These are phyloP conservation scores for Colletotrichum horii DNA, from an alignment of 2,329 filamentous ascomycete genomes.

Conservation along the genomic window DNA sequence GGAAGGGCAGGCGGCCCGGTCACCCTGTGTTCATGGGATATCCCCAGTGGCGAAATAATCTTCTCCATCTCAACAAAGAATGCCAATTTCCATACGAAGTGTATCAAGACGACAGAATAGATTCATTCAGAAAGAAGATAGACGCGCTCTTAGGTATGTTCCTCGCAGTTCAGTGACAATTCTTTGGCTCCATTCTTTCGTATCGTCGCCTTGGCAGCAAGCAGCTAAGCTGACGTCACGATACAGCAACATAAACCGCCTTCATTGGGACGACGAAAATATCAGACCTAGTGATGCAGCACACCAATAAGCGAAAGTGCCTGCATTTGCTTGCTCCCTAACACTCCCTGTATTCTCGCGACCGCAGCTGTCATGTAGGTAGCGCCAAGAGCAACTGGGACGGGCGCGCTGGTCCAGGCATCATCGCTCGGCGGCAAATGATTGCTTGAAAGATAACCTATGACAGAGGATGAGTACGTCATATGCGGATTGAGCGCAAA, in stretches of 20 bases:
- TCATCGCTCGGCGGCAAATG: background rate
- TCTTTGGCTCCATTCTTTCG: background rate
- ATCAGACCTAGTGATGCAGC: background rate
- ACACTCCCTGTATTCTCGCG: accelerated
- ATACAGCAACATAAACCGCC: background rate
- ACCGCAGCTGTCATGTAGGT: background rate
- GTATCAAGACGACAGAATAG: background rate
- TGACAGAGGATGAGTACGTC: background rate
- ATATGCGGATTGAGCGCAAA: too few species aligned
- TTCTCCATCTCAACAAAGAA: background rate
- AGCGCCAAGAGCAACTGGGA: background rate
- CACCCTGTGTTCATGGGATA: background rate
- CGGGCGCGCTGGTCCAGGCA: background rate
- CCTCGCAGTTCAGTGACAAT: background rate
- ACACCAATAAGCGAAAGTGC: background rate
- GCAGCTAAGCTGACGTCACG: background rate
- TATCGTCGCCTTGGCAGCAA: background rate
- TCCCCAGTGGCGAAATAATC: background rate
- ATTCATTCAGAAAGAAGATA: background rate
- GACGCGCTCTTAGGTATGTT: background rate
- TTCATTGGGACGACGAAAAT: background rate
- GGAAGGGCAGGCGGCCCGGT: background rate
- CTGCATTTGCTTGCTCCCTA: background rate
- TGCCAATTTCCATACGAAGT: accelerated
- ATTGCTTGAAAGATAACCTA: background rate